Base-by-base conservation (phyloP, 108 stramenopile species). In the Fistulifera solaris region DNA sequence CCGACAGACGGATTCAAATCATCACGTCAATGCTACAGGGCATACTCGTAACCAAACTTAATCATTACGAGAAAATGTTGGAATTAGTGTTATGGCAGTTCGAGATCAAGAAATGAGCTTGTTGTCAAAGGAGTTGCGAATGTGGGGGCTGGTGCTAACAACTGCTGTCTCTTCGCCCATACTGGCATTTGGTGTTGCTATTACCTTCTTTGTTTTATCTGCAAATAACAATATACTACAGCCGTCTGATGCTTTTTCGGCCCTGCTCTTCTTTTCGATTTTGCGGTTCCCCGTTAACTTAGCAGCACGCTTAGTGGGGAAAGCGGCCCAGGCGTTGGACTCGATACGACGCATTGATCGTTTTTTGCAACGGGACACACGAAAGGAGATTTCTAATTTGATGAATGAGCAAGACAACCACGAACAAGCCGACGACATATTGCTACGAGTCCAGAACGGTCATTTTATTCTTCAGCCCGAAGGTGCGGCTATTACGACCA, bases 261-360 rank as follows among this genome's bases (percentile, higher is more conserved):
- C 73, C 3, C 27, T 86, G 27, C 58, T 82, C 11, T 48, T 93
- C 16, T 82, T 93, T 54, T 53, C 66, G 3, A 77, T 77, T n/a
- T 54, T 93, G 17, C 75, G 89, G 14, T 91, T 88, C 59, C 90
- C 90, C 0, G 88, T 93, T 45, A 85, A 76, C 45, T 77, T 77
- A 49, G 78, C 77, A 1, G 90, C 84, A 14, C 65, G 80, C 38
- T 62, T 91, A 0, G 70, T 87, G 58, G 85, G 85, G 1, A 45
- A 52, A 26, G 54, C 56, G 0, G 90, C 80, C 0, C 82, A 81
- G 55, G 90, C 81, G 10, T 50, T 75, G 19, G 64, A 76, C 35
- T 75, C 86, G 3, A 53, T 67, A 22, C 53, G 58, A 31, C 67
- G 90, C 25, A 71, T 92, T 23, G 46, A 63, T 2, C 18, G 10